Base-by-base conservation (phyloP, 2,329 filamentous ascomycete genomes). In the Stachybotrys elegans region DNA sequence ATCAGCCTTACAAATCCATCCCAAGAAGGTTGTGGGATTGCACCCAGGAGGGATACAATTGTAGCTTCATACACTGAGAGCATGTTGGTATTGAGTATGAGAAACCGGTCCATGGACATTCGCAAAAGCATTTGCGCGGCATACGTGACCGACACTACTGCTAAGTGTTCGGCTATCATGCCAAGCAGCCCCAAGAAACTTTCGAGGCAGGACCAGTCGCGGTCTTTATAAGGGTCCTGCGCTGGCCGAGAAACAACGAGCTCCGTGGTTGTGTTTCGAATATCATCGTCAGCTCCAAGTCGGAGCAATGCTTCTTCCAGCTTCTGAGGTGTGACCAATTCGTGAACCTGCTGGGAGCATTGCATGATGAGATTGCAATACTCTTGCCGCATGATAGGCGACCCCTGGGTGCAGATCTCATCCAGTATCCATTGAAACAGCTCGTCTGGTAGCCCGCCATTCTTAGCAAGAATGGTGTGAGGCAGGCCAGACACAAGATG, bases 381-480 rank as follows among this genome's bases (percentile, higher is more conserved):
- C 46, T 83, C 77, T 43, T 72, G 61, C 40, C 80, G 73, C 34
- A 88, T 59, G 36, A 78, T 70, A 34, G 71, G 66, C 23, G 75
- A 74, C 32, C 67, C 63, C 53, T 86, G 81, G 2, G 68, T 58
- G 43, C 75, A 78, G 19, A 83, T 66, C 63, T 83, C 75, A 40
- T 77, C 65, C 6, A 86, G 56, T 4, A 88, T 67, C 86, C 86
- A 91, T 14, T 74, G 54, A 40, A 88, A 72, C 1, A 89, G 56
- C 43, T 84, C 75, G 47, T 87, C 78, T 0, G 85, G 79, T 12
- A 89, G 58, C 8, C 49, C 51, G 12, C 53, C 53, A 2, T 45
- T 51, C 37, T 57, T 58, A 5, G 38, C 43, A 4, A 66, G 40
- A 13, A 83, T 66, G 36, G 78, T 73, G 44, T 78, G 72, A 2